Conservation (phyloP, 2,329 filamentous ascomycete species). For the Fusarium agapanthi region DNA sequence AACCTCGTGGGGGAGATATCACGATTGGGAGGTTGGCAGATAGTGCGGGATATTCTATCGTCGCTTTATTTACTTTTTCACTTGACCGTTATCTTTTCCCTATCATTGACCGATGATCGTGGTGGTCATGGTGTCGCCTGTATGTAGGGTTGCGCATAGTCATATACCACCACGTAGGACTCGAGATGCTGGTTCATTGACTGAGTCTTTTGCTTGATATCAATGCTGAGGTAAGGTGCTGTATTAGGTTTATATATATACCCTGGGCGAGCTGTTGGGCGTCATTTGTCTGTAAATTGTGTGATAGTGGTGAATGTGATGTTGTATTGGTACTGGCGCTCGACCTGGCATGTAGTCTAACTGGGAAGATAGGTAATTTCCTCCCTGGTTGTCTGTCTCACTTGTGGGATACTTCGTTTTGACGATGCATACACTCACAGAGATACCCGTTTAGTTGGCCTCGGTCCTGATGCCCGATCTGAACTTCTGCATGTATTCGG, state of each 20-base stretch:
- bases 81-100: constrained; percentile 40
- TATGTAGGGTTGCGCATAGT: constrained; percentile 47
- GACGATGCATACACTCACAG: neutral
- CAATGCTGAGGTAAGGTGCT: neutral
- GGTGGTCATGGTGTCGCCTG: constrained; percentile 36
- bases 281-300: neutral
- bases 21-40: constrained; percentile 30
- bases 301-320: neutral
- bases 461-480: neutral
- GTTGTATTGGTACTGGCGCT: neutral
- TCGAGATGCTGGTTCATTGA: constrained; percentile 16
- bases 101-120: constrained; percentile 29
- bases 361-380: neutral
- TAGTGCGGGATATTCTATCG: constrained; percentile 40
- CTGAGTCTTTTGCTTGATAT: neutral
- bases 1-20: constrained; percentile 18
- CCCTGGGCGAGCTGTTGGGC: neutral
- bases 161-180: constrained; percentile 39
- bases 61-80: constrained; percentile 45
- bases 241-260: neutral
- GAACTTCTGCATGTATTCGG: too few relatives aligned
- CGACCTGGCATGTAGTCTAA: too few relatives aligned
- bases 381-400: neutral
- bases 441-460: too few relatives aligned
- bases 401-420: neutral